These are phyloP conservation scores for Chloris gayana DNA, from an alignment of 176 grass and related monocot species.

Conservation along the genomic window DNA sequence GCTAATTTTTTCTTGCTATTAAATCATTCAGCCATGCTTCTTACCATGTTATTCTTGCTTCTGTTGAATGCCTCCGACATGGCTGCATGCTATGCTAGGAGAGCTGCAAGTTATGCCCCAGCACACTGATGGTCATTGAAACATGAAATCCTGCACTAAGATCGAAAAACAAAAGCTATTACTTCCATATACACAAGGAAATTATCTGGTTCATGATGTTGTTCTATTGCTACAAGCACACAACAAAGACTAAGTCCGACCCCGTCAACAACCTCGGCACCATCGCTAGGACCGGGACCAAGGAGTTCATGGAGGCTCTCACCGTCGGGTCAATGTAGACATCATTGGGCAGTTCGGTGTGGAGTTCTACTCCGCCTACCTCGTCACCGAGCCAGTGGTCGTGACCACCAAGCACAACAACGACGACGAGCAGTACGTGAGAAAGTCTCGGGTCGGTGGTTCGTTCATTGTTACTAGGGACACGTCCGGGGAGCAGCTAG, in stretches of 20 bases:
- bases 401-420: neutral
- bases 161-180: no score
- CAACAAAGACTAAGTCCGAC: neutral
- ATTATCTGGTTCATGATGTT: no score
- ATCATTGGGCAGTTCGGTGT: slow-evolving; percentile 3
- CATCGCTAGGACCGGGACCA: neutral
- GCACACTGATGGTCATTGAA: no score
- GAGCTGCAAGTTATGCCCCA: no score
- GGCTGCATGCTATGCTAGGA: no score
- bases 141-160: no score
- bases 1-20: no score
- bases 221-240: no score
- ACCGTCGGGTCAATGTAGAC: neutral
- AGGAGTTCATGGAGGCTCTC: slow-evolving; percentile 12
- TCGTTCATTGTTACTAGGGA: neutral
- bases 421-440: neutral
- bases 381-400: neutral
- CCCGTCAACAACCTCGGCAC: neutral
- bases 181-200: no score
- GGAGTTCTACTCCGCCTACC: neutral
- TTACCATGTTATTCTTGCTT: no score
- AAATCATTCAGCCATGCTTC: no score
- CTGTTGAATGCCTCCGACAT: no score
- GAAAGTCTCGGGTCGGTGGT: neutral
- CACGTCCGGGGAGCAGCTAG: neutral